Evolutionary conservation across 2,329 filamentous ascomycete species (phyloP).

Genomic region (Phaeosphaeriaceae sp.): DNA sequence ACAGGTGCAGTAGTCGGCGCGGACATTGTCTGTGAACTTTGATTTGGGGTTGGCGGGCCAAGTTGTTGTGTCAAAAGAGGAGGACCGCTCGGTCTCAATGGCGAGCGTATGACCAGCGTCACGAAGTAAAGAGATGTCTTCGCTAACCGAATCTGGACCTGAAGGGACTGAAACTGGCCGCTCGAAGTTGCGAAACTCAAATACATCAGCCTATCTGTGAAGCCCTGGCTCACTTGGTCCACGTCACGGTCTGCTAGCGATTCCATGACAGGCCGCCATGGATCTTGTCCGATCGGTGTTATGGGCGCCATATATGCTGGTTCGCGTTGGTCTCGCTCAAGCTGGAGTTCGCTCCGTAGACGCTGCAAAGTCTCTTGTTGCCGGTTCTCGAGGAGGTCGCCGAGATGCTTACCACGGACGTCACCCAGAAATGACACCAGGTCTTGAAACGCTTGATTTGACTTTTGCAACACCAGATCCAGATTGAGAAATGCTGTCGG

Average conservation of each 20-base stretch:
- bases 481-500: constrained; percentile 55
- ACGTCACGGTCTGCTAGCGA: constrained; percentile 52
- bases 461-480: constrained; percentile 56
- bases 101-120: constrained; percentile 48
- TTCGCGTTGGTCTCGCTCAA: constrained; percentile 56
- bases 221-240: constrained; percentile 54
- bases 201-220: constrained; percentile 49
- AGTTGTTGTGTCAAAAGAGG: constrained; percentile 44
- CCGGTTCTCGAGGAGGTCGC: constrained; percentile 52
- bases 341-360: constrained; percentile 54
- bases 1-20: constrained; percentile 32
- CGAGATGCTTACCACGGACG: constrained; percentile 49
- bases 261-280: constrained; percentile 50
- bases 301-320: constrained; percentile 60
- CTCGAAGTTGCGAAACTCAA: constrained; percentile 49
- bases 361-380: constrained; percentile 53
- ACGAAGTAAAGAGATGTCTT: constrained; percentile 57
- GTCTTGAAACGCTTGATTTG: constrained; percentile 54
- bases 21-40: constrained; percentile 36
- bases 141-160: constrained; percentile 47
- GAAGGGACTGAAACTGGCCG: constrained; percentile 43
- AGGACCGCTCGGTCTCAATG: constrained; percentile 30
- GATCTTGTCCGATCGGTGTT: constrained; percentile 51
- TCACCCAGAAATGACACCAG: constrained; percentile 50
- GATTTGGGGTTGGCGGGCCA: constrained; percentile 39